Conservation (phyloP, 2,329 filamentous ascomycete species). For the Alternaria triticimaculans region DNA sequence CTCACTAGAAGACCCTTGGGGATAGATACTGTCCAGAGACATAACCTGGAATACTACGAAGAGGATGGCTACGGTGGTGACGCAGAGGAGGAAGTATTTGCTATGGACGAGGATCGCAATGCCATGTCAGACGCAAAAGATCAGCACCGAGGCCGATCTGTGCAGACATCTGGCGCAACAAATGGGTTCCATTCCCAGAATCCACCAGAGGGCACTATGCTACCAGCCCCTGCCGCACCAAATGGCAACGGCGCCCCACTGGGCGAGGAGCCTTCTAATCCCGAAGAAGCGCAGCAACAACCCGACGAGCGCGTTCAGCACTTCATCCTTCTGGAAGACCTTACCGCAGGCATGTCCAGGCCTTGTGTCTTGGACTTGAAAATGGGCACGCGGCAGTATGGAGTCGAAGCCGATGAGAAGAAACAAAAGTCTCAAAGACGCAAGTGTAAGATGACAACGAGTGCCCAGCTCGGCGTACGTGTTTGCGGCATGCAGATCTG, state of each 20-base stretch:
- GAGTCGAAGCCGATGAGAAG: constrained; percentile 87
- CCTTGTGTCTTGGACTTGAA: constrained; percentile 98
- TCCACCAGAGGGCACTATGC: constrained; percentile 35
- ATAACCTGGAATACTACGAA: constrained; percentile 89
- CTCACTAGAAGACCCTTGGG: constrained; percentile 74
- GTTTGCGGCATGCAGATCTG: constrained; percentile 97
- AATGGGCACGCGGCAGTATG: constrained; percentile 98
- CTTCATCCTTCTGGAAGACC: constrained; percentile 90
- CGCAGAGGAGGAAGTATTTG: constrained; percentile 72
- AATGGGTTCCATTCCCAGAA: background rate
- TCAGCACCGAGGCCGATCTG: constrained; percentile 5
- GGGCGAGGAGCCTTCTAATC: constrained; percentile 46
- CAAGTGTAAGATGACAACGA: constrained; percentile 93
- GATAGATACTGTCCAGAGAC: constrained; percentile 68
- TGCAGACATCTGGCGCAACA: background rate
- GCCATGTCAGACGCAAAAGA: constrained; percentile 11
- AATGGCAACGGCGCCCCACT: constrained; percentile 16
- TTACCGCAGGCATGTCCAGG: constrained; percentile 94
- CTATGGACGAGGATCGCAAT: constrained; percentile 65
- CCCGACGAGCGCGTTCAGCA: constrained; percentile 77
- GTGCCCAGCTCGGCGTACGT: constrained; percentile 86
- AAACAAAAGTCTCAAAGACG: constrained; percentile 91
- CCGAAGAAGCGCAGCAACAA: constrained; percentile 55
- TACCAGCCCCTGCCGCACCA: constrained; percentile 39
- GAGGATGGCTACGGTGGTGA: constrained; percentile 86